phyloP scores from a whole-genome alignment of 1,139 yeast genomes.

The Yamadazyma buinensis region DNA sequence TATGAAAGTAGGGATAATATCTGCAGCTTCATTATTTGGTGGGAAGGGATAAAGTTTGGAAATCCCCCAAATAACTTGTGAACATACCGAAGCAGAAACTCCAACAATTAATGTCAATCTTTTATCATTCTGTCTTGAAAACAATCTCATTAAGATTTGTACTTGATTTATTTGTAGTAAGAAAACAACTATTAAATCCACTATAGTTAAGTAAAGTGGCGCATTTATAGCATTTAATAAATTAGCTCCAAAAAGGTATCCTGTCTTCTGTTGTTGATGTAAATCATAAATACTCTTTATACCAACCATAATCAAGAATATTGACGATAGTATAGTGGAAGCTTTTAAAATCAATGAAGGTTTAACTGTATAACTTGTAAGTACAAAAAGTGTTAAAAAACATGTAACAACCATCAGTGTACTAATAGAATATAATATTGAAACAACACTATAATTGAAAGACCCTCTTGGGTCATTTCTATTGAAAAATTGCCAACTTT shows the following conservation, averaged over 20 bases:
- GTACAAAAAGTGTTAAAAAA: constrained; percentile 59
- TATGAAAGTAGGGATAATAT: constrained; percentile 73
- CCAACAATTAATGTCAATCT: constrained; percentile 65
- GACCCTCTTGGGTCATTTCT: constrained; percentile 31
- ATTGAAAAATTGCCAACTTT: constrained; percentile 41
- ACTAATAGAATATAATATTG: constrained; percentile 59
- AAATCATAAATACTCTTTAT: constrained; percentile 43
- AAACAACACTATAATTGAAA: constrained; percentile 55
- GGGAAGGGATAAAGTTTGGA: constrained; percentile 46
- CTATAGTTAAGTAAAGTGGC: constrained; percentile 48
- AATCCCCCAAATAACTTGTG: constrained; percentile 70
- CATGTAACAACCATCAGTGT: constrained; percentile 64
- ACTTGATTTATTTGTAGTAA: constrained; percentile 70
- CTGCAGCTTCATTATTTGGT: constrained; percentile 42
- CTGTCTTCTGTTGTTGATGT: constrained; percentile 50
- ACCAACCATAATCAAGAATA: constrained; percentile 51
- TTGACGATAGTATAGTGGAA: constrained; percentile 48
- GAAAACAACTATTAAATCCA: constrained; percentile 62
- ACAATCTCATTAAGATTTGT: constrained; percentile 69
- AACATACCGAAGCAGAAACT: constrained; percentile 47
- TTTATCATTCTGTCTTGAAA: constrained; percentile 68
- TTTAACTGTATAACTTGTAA: constrained; percentile 56
- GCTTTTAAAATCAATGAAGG: constrained; percentile 46
- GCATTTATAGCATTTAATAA: constrained; percentile 47
- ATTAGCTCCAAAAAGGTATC: constrained; percentile 52